Base-by-base conservation (phyloP, 257 asterid species). In the Solanum bukasovii region DNA sequence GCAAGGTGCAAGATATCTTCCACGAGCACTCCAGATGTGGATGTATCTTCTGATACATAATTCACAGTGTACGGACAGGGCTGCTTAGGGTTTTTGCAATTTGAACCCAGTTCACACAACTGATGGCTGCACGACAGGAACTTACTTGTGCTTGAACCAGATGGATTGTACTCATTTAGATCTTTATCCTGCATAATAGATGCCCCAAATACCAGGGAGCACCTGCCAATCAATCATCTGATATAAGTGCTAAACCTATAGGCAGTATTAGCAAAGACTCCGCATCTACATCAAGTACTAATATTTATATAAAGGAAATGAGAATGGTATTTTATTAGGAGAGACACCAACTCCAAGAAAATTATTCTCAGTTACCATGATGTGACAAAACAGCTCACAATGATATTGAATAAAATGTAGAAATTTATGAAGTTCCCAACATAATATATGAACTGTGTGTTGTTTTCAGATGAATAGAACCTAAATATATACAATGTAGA, bases 121-220 rank as follows among this genome's bases (percentile, higher is more conserved):
- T 88, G 91, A 85, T 95, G 95, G 90, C 94, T 92, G 93, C 99
- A 96, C 70, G 93, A 83, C 73, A 96, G 78, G 84, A 91, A 87
- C 89, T 92, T 94, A 92, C 97, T 92, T 56, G 95, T 93, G 91
- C 91, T 93, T 86, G 99, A 96, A 84, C 88, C 89, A 75, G 98
- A 92, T 46, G 99, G 99, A 87, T 87, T 93, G 90, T 94, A 96
- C 90, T 93, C 96, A 35, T 75, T 93, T 61, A 96, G 94, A 93
- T 95, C 96, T 90, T 88, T 93, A 92, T 91, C 98, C 99, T 96
- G 98, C 98, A 94, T 89, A 92, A 95, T 95, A 93, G 93, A 94
- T 94, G 98, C 97, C 98, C 98, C 96, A 92, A 89, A 93, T 93
- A 93, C 89, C 89, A 94, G 94, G 97, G 96, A 94, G 95, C 96